phyloP scores from a whole-genome alignment of 1,284 basidiomycete genomes.

The Cutaneotrichosporon mucoides region DNA sequence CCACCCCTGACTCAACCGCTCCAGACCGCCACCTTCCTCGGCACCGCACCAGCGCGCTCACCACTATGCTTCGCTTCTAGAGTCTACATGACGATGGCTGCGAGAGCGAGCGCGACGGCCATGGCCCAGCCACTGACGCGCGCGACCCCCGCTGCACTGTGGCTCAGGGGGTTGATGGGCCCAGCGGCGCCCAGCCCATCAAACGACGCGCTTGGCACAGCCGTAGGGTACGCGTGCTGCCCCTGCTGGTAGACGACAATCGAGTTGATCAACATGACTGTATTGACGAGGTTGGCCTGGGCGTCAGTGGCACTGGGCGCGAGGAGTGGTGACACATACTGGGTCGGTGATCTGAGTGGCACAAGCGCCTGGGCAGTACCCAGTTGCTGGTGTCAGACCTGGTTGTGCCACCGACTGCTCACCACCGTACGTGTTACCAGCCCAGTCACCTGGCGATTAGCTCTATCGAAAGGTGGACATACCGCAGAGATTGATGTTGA shows the following conservation, averaged over 20 bases:
- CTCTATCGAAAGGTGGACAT: conserved; percentile 4
- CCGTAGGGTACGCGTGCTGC: neutral
- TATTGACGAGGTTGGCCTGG: conserved; percentile 41
- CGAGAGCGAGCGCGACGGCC: neutral
- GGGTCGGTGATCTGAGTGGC: conserved; percentile 61
- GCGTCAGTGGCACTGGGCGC: neutral
- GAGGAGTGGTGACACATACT: conserved; percentile 12
- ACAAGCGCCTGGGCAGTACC: conserved; percentile 66
- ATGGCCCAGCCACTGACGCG: neutral
- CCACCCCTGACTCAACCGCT: too few species aligned
- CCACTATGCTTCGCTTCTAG: neutral
- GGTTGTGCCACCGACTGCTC: too few species aligned
- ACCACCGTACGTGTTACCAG: conserved; percentile 54
- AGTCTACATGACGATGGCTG: neutral
- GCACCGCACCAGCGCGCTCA: too few species aligned
- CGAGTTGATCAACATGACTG: conserved; percentile 45
- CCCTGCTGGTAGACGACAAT: conserved; percentile 42
- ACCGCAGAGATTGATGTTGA: conserved; percentile 59
- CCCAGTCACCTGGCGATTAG: conserved; percentile 57
- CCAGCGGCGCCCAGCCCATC: neutral
- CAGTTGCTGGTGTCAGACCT: conserved; percentile 21
- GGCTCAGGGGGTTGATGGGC: neutral
- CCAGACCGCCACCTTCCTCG: too few species aligned
- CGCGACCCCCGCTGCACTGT: neutral
- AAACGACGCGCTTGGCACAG: too few species aligned